phyloP scores from a whole-genome alignment of 139 green algal species.

The Chara braunii region DNA sequence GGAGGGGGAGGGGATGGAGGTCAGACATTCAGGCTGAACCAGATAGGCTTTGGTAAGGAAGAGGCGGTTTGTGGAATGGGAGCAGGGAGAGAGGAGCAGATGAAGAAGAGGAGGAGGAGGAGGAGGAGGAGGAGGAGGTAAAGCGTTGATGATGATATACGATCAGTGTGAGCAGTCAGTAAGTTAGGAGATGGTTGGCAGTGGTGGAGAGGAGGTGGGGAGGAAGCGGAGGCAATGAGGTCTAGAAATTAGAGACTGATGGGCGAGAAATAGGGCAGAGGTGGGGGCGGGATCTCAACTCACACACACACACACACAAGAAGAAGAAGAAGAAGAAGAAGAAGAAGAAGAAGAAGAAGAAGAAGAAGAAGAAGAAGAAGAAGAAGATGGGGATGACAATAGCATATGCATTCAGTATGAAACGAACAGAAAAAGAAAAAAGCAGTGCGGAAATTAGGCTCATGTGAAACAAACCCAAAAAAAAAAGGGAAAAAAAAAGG shows the following conservation, averaged over 20 bases:
- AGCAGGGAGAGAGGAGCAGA: no score
- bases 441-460: background rate
- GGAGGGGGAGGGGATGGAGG: no score
- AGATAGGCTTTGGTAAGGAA: no score
- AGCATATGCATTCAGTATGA: background rate
- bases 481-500: background rate
- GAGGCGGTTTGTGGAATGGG: no score
- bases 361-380: background rate
- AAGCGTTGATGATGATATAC: no score
- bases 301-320: background rate
- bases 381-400: background rate
- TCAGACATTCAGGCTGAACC: no score
- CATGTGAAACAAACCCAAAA: background rate
- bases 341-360: background rate
- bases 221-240: slow-evolving; percentile 3
- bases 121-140: no score
- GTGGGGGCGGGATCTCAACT: background rate
- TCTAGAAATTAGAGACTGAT: background rate
- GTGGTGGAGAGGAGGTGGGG: background rate
- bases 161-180: no score
- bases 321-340: background rate
- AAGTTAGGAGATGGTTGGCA: background rate
- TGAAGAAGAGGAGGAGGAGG: no score
- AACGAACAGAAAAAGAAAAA: background rate
- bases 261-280: background rate